Conservation (phyloP, 345 rosid genomes). For the Orychophragmus violaceus region DNA sequence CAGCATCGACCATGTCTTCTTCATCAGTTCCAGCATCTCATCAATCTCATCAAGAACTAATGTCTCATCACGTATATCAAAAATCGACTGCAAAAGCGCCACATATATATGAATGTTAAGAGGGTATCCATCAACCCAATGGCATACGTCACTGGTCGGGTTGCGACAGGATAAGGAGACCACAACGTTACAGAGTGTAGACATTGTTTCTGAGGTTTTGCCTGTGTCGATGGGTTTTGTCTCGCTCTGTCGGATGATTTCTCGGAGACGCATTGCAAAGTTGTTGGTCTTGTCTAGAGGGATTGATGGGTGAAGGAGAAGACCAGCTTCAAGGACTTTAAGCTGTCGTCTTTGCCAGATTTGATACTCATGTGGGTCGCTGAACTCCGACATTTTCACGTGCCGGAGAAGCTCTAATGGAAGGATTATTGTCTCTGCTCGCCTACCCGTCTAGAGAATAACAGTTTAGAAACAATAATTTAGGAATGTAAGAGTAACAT, state of each 20-base stretch:
- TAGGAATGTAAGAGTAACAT: too few species aligned
- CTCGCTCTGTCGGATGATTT: slow-evolving; percentile 48
- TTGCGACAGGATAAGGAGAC: slow-evolving; percentile 58
- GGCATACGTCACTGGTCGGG: slow-evolving; percentile 52
- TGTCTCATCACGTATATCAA: slow-evolving; percentile 68
- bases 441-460: slow-evolving; percentile 52
- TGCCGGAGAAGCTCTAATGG: slow-evolving; percentile 91
- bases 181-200: slow-evolving; percentile 52
- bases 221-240: slow-evolving; percentile 52
- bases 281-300: slow-evolving; percentile 56
- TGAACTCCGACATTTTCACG: slow-evolving; percentile 56
- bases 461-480: neutral
- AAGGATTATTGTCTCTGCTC: slow-evolving; percentile 81
- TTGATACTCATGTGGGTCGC: slow-evolving; percentile 50
- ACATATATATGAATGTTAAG: slow-evolving; percentile 62
- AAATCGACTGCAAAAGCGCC: slow-evolving; percentile 61
- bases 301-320: slow-evolving; percentile 59
- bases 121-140: slow-evolving; percentile 93
- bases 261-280: slow-evolving; percentile 48
- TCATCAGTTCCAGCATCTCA: slow-evolving; percentile 77
- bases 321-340: slow-evolving; percentile 64
- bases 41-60: slow-evolving; percentile 84
- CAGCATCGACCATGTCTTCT: slow-evolving; percentile 80
- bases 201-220: slow-evolving; percentile 60
- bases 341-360: slow-evolving; percentile 81